Percentiles rank a stretch among this genome's conserved stretches.
Conservation (phyloP, 352 stramenopile genomes). For the Phytophthora fragariae region DNA sequence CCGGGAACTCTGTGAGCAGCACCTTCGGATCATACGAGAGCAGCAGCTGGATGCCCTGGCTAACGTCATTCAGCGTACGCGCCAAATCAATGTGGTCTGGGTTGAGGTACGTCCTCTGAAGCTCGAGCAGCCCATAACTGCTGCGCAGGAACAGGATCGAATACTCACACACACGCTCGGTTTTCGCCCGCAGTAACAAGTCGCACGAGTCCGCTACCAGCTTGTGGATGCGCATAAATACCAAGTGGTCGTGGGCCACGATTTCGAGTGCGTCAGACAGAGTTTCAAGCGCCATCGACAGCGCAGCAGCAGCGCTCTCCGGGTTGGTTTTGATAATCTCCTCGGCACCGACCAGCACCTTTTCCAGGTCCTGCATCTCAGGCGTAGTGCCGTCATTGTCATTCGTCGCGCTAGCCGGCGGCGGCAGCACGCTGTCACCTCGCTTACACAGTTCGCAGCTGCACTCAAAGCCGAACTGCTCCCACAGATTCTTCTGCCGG, state of each 20-base stretch:
- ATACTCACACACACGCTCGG: slow-evolving; percentile 79
- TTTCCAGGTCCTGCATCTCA: slow-evolving; percentile 71
- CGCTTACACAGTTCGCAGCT: slow-evolving; percentile 69
- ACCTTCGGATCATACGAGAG: slow-evolving; percentile 87
- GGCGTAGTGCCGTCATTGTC: slow-evolving; percentile 29
- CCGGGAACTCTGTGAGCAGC: slow-evolving; percentile 86
- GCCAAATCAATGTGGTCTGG: slow-evolving; percentile 93
- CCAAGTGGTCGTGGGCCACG: slow-evolving; percentile 84
- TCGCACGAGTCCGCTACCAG: slow-evolving; percentile 93
- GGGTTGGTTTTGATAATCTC: slow-evolving; percentile 63
- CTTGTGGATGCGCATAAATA: slow-evolving; percentile 92
- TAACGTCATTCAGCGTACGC: slow-evolving; percentile 92
- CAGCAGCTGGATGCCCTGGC: slow-evolving; percentile 91
- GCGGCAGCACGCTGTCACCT: slow-evolving; percentile 72
- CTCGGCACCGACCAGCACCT: slow-evolving; percentile 63
- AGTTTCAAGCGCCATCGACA: slow-evolving; percentile 78
- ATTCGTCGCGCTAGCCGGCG: slow-evolving; percentile 30
- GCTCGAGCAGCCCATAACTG: slow-evolving; percentile 87
- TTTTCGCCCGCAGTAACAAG: slow-evolving; percentile 70
- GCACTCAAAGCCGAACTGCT: slow-evolving; percentile 94
- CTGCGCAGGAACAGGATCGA: slow-evolving; percentile 89
- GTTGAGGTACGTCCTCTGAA: slow-evolving; percentile 87
- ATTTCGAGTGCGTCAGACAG: slow-evolving; percentile 86
- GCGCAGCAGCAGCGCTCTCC: slow-evolving; percentile 54
- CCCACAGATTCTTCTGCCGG: slow-evolving; percentile 80